Evolutionary conservation across 2,329 filamentous ascomycete species (phyloP).

Genomic region (Neonectria sp.): DNA sequence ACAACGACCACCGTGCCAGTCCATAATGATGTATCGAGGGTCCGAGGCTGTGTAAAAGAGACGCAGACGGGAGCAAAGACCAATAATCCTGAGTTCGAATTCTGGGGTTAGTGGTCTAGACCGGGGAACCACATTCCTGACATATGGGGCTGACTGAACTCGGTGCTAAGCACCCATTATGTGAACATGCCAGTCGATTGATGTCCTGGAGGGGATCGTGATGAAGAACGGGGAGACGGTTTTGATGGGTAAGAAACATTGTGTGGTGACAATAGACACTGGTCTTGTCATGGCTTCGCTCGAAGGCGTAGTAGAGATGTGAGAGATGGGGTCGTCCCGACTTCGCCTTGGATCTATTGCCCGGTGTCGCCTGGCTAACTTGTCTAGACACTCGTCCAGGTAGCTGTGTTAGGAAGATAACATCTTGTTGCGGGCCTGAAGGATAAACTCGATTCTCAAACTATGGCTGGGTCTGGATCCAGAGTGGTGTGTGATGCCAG

Average conservation of each 20-base stretch:
- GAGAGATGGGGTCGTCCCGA: background rate
- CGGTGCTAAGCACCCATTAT: background rate
- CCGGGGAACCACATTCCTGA: slow-evolving; percentile 2
- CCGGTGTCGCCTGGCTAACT: background rate
- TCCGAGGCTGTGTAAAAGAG: background rate
- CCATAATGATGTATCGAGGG: background rate
- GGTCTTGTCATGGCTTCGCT: background rate
- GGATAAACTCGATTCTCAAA: background rate
- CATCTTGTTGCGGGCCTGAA: background rate
- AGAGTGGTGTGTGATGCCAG: background rate
- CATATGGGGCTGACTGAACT: background rate
- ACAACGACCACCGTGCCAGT: background rate
- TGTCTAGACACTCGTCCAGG: slow-evolving; percentile 5
- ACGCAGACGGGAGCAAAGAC: background rate
- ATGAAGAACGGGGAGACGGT: background rate
- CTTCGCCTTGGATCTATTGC: background rate
- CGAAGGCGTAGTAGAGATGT: background rate
- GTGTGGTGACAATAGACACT: background rate
- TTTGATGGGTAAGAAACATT: background rate
- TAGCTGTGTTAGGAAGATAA: background rate
- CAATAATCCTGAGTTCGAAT: background rate
- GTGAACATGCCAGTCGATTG: background rate
- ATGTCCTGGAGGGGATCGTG: background rate
- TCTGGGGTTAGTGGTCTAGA: background rate
- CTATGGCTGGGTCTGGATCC: background rate